phyloP scores from a whole-genome alignment of 2,329 filamentous ascomycete species.

The Stromatinia cepivora region DNA sequence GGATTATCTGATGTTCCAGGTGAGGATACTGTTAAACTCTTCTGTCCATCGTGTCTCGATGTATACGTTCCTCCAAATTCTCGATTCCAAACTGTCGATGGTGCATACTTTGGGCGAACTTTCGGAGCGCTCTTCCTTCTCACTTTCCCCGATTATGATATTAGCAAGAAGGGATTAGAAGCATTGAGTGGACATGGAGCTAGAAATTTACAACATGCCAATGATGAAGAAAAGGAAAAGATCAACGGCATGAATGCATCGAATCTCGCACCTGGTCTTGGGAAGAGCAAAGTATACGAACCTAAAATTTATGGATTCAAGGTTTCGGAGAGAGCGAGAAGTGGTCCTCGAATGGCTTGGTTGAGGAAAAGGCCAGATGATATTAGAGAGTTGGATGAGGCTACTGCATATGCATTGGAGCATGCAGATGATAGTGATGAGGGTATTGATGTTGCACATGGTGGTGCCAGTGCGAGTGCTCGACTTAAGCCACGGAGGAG shows the following conservation, averaged over 20 bases:
- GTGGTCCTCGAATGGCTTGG: constrained; percentile 96
- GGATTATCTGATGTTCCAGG: constrained; percentile 93
- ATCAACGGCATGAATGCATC: constrained; percentile 85
- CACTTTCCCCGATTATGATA: constrained; percentile 94
- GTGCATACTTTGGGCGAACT: constrained; percentile 96
- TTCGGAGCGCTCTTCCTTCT: constrained; percentile 97
- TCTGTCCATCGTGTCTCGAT: constrained; percentile 94
- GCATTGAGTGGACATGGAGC: constrained; percentile 47
- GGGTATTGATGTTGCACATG: constrained; percentile 43
- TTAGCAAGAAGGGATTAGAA: constrained; percentile 69
- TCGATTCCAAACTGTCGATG: constrained; percentile 94
- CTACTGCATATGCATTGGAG: constrained; percentile 54
- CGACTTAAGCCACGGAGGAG: constrained; percentile 18
- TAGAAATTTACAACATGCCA: constrained; percentile 45
- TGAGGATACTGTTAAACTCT: constrained; percentile 96
- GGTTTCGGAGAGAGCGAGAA: constrained; percentile 85
- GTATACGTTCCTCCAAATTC: constrained; percentile 98
- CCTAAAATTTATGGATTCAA: constrained; percentile 96
- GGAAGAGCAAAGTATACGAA: constrained; percentile 82
- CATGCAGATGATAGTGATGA: constrained; percentile 59
- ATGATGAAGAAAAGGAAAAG: constrained; percentile 47
- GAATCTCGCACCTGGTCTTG: constrained; percentile 88
- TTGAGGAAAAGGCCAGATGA: constrained; percentile 79
- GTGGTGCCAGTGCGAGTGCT: constrained; percentile 16
- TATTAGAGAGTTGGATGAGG: constrained; percentile 81